Conservation (phyloP, 164 flowering plant genomes). For the Tetrastigma voinierianum region DNA sequence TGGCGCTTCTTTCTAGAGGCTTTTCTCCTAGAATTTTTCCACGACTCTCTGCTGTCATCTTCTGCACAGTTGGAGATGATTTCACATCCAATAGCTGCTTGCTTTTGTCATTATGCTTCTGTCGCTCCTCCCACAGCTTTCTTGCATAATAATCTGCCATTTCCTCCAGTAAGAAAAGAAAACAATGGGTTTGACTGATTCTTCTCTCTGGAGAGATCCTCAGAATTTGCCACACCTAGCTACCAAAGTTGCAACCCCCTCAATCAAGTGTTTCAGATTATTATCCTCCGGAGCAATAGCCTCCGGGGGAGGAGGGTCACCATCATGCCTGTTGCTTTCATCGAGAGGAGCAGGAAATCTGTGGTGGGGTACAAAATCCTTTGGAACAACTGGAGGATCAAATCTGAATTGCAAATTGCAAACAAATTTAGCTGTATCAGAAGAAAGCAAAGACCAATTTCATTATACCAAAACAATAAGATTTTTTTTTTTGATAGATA, state of each 20-base stretch:
- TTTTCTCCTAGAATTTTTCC: no score
- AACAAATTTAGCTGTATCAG: not conserved
- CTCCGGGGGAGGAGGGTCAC: constrained; percentile 66
- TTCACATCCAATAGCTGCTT: no score
- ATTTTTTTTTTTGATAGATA: no score
- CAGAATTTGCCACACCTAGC: constrained; percentile 89
- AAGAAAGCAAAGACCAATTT: not conserved
- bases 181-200: constrained; percentile 75
- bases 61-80: no score
- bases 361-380: constrained; percentile 73
- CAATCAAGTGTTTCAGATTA: constrained; percentile 67
- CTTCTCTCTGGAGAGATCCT: constrained; percentile 89
- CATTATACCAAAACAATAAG: no score
- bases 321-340: constrained; percentile 19
- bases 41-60: no score
- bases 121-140: no score
- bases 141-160: constrained; percentile 40
- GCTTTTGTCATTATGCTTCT: no score
- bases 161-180: constrained; percentile 78
- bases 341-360: constrained; percentile 66
- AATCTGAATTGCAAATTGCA: constrained; percentile 48
- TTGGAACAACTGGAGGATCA: constrained; percentile 81
- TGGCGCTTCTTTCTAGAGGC: no score
- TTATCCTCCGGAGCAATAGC: constrained; percentile 82
- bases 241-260: constrained; percentile 86